Base-by-base conservation (phyloP, 1,139 yeast species). In the Taphrina confusa region DNA sequence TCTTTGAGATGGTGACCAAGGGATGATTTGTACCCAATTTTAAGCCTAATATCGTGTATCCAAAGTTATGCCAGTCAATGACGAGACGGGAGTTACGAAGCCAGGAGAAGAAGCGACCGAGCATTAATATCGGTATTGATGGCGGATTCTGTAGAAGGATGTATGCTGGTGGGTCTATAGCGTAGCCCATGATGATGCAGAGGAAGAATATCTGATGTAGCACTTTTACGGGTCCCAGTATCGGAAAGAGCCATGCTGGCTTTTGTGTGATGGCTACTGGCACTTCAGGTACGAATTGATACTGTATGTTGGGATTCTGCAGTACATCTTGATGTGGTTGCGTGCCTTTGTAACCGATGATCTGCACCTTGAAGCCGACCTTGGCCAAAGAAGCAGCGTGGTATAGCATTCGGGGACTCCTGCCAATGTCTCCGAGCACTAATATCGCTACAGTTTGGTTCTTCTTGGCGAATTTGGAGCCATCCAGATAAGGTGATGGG, bases 41-140 rank as follows among this genome's bases (percentile, higher is more conserved):
- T 67, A 92, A 72, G 60, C 86, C 85, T 64, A 94, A 75, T 30
- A 94, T 88, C 0, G 95, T 81, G 72, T 82, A 92, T 57, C 95
- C 96, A 67, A 94, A 76, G 71, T 94, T 94, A 72, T 94, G 99
- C 98, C 98, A 94, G 73, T 94, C 99, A 60, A 94, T 82, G 18
- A 92, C 79, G 37, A 92, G 74, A 67, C 80, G 73, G 1, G 87
- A 81, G 4, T 82, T 75, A 8, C 85, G 82, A 52, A 84, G 80
- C 66, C 82, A 75, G 37, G 82, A 60, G 47, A 76, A 71, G 61
- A 81, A 80, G 3, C 86, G 79, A 0, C 82, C 78, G 5, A 91
- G 75, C 0, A 85, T 80, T 34, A 94, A 75, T 3, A 89, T 76
- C 0, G 99, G 99, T 49, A 94, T 79, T 3, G 90, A 82, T 0